Evolutionary conservation across 805 yeast genomes (phyloP).

Genomic region (Candida berthetii): DNA sequence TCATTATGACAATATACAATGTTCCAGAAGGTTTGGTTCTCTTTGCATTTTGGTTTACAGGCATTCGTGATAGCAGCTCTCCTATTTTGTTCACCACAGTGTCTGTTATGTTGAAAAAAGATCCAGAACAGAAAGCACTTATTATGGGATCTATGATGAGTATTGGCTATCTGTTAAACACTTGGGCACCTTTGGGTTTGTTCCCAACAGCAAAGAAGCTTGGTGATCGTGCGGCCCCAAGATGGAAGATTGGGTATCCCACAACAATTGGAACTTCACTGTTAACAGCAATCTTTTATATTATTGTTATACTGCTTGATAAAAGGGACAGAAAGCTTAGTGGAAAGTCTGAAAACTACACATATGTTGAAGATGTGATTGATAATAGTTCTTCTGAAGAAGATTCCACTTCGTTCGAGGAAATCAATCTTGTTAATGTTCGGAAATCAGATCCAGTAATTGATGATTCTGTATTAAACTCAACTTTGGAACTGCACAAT

Average conservation of each 20-base stretch:
- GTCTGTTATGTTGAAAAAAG: slow-evolving; percentile 47
- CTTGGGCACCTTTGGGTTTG: slow-evolving; percentile 1
- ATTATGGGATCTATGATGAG: slow-evolving; percentile 42
- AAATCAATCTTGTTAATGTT: too few relatives aligned
- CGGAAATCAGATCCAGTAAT: too few relatives aligned
- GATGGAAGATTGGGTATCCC: slow-evolving; percentile 5
- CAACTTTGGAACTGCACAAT: too few relatives aligned
- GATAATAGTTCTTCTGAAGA: too few relatives aligned
- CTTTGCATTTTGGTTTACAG: slow-evolving; percentile 52
- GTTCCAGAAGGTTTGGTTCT: slow-evolving; percentile 48
- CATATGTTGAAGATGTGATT: too few relatives aligned
- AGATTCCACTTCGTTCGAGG: too few relatives aligned
- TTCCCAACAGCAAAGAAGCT: slow-evolving; percentile 4
- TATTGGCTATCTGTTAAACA: slow-evolving; percentile 31
- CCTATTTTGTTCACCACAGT: slow-evolving; percentile 52
- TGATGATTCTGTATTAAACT: too few relatives aligned
- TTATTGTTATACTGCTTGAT: too few relatives aligned
- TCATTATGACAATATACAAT: slow-evolving; percentile 48
- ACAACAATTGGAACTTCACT: not conserved
- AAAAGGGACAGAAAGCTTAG: too few relatives aligned
- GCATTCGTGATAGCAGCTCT: slow-evolving; percentile 54
- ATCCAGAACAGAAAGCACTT: slow-evolving; percentile 44
- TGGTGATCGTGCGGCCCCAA: slow-evolving; percentile 2
- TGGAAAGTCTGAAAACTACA: too few relatives aligned
- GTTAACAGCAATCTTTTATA: too few relatives aligned